Percentiles rank a stretch among this genome's conserved stretches.
phyloP scores from a whole-genome alignment of 768 basidiomycete species.

The Phanerochaete carnosa region DNA sequence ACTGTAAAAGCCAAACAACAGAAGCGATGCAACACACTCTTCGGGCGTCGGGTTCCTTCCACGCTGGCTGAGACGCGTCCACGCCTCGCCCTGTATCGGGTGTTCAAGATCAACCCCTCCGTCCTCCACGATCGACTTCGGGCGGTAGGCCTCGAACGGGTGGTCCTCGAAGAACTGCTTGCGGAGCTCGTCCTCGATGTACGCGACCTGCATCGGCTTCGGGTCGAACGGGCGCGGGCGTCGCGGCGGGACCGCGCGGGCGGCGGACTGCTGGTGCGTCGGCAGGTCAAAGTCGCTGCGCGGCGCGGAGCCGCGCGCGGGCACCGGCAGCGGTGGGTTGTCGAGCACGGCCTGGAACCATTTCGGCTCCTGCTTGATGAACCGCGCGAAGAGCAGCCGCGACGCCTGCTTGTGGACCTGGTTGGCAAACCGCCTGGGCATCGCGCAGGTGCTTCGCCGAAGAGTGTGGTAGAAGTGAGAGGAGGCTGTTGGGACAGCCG shows the following conservation, averaged over 20 bases:
- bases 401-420: constrained; percentile 89
- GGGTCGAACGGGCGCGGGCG: constrained; percentile 11
- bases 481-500: background rate
- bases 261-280: background rate
- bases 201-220: constrained; percentile 58
- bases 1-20: background rate
- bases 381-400: constrained; percentile 67
- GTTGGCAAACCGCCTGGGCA: constrained; percentile 79
- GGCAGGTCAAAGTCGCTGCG: constrained; percentile 52
- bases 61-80: constrained; percentile 80
- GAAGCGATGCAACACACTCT: constrained; percentile 60
- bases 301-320: constrained; percentile 64
- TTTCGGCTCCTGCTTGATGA: constrained; percentile 61
- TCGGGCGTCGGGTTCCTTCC: constrained; percentile 82
- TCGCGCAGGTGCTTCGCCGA: constrained; percentile 22
- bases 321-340: constrained; percentile 85
- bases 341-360: constrained; percentile 87
- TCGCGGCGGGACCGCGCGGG: constrained; percentile 17
- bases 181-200: constrained; percentile 83
- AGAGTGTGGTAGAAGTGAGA: background rate
- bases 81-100: constrained; percentile 54
- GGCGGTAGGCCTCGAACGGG: constrained; percentile 91
- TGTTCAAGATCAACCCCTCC: constrained; percentile 53
- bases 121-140: constrained; percentile 72
- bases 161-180: constrained; percentile 94